Evolutionary conservation across 1,139 yeast genomes (phyloP).

Genomic region (Kurtzmaniella quercitrusa): DNA sequence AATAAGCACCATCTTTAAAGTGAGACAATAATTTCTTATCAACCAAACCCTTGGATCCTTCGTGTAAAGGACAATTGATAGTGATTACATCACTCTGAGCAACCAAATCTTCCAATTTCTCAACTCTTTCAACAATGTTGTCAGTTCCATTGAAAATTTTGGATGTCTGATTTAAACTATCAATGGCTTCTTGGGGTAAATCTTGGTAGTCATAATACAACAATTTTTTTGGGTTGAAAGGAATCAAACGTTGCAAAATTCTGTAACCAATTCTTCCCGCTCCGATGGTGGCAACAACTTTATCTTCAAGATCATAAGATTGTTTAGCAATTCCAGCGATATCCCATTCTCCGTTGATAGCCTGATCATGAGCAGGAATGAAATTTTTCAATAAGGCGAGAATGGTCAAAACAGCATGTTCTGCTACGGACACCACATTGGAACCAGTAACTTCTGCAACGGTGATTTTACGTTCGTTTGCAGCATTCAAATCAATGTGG

Average conservation of each 20-base stretch:
- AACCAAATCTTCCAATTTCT: slow-evolving; percentile 62
- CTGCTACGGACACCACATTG: slow-evolving; percentile 77
- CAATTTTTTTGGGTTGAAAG: slow-evolving; percentile 72
- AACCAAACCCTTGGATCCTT: slow-evolving; percentile 61
- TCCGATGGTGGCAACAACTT: slow-evolving; percentile 75
- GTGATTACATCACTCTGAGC: slow-evolving; percentile 70
- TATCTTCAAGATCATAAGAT: slow-evolving; percentile 71
- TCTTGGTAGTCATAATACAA: slow-evolving; percentile 75
- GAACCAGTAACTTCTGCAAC: slow-evolving; percentile 83
- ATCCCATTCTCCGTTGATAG: slow-evolving; percentile 62
- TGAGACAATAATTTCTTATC: slow-evolving; percentile 64
- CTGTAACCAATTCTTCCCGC: slow-evolving; percentile 82
- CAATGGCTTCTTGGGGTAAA: slow-evolving; percentile 53
- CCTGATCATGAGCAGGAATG: slow-evolving; percentile 74
- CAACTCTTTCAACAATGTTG: slow-evolving; percentile 54
- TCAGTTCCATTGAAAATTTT: slow-evolving; percentile 35
- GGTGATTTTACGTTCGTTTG: slow-evolving; percentile 58
- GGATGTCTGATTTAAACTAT: slow-evolving; percentile 43
- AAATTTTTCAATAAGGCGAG: slow-evolving; percentile 70
- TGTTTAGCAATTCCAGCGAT: slow-evolving; percentile 75
- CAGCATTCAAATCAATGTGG: slow-evolving; percentile 72
- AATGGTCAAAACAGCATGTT: slow-evolving; percentile 75
- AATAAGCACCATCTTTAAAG: slow-evolving; percentile 74
- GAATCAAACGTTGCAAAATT: slow-evolving; percentile 65
- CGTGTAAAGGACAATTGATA: slow-evolving; percentile 75